A percentile compares a stretch with the other conserved stretches of the same genome.
Conservation (phyloP, 2,329 filamentous ascomycete genomes). For the Beauveria sp. region DNA sequence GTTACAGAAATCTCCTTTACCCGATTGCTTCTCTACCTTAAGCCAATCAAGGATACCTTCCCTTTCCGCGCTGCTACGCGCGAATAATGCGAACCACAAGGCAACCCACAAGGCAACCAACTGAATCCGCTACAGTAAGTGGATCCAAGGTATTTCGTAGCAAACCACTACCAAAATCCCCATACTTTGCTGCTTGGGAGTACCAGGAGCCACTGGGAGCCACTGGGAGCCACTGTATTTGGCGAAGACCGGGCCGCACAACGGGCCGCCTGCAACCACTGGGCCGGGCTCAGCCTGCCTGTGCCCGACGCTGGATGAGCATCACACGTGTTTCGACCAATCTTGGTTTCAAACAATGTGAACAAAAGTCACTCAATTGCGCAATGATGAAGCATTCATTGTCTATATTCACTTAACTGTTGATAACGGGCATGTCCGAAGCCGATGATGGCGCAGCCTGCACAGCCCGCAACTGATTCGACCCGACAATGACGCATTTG, state of each 20-base stretch:
- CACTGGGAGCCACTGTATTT: too few relatives aligned
- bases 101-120: not conserved
- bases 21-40: too few relatives aligned
- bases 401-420: not conserved
- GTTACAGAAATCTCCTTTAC: too few relatives aligned
- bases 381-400: not conserved
- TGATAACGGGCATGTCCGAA: not conserved
- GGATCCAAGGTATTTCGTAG: too few relatives aligned
- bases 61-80: not conserved
- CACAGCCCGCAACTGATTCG: not conserved
- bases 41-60: too few relatives aligned
- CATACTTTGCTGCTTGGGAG: too few relatives aligned
- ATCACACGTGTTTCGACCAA: not conserved
- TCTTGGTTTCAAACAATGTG: not conserved
- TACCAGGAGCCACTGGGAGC: too few relatives aligned
- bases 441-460: not conserved
- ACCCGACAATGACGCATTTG: not conserved
- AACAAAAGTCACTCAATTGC: not conserved
- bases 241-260: not conserved
- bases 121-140: too few relatives aligned
- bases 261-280: slow-evolving; percentile 5
- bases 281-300: slow-evolving; percentile 1
- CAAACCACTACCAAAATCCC: too few relatives aligned
- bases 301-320: not conserved
- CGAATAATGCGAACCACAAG: slow-evolving; percentile 5